phyloP scores from a whole-genome alignment of 1,139 yeast genomes.

The Sugiyamaella sp. region DNA sequence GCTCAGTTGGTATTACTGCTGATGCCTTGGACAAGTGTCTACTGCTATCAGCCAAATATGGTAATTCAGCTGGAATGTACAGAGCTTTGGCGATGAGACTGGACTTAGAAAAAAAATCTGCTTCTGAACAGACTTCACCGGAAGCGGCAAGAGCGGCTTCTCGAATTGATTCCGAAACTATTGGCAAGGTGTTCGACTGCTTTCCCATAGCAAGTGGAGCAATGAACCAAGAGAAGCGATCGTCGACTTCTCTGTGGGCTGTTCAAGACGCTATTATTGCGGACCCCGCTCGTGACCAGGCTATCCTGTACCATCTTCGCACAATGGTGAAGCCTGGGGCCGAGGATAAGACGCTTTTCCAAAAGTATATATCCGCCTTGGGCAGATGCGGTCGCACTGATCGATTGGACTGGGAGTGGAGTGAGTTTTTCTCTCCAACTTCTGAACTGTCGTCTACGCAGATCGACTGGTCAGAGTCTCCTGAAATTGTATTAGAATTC shows the following conservation, averaged over 20 bases:
- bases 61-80: slow-evolving; percentile 39
- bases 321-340: slow-evolving; percentile 28
- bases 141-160: slow-evolving; percentile 17
- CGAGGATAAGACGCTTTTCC: slow-evolving; percentile 26
- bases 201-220: slow-evolving; percentile 34
- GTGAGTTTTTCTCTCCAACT: slow-evolving; percentile 15
- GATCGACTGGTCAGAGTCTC: slow-evolving; percentile 26
- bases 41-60: slow-evolving; percentile 35
- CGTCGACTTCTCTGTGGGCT: slow-evolving; percentile 31
- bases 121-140: no score
- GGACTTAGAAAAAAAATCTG: slow-evolving; percentile 23
- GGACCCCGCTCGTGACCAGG: slow-evolving; percentile 35
- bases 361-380: slow-evolving; percentile 37
- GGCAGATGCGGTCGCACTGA: slow-evolving; percentile 36
- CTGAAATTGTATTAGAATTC: slow-evolving; percentile 35
- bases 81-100: slow-evolving; percentile 36
- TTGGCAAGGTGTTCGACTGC: slow-evolving; percentile 34
- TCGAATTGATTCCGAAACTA: slow-evolving; percentile 23
- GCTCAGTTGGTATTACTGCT: slow-evolving; percentile 32
- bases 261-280: slow-evolving; percentile 33
- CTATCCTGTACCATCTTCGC: slow-evolving; percentile 35
- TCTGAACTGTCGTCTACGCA: not conserved
- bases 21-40: slow-evolving; percentile 38
- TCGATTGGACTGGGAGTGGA: slow-evolving; percentile 35
- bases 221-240: slow-evolving; percentile 29